Evolutionary conservation across 208 protist species (phyloP).

Genomic region (Ichthyophonus hoferi): DNA sequence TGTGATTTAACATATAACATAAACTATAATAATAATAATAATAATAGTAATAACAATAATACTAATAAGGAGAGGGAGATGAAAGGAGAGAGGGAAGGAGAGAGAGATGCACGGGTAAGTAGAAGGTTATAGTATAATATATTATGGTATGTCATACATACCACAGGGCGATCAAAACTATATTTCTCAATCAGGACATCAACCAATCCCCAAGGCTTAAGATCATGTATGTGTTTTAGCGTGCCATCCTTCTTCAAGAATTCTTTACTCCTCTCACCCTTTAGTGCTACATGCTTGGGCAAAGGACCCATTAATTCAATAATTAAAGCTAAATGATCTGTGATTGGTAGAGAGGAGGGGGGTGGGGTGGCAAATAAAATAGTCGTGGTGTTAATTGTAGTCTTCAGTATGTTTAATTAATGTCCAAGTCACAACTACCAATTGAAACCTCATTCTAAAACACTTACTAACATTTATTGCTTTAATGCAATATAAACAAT

Average conservation of each 20-base stretch:
- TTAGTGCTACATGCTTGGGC: slow-evolving; percentile 31
- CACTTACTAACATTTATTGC: too few relatives aligned
- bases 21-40: too few relatives aligned
- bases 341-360: background rate
- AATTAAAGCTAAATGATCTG: slow-evolving; percentile 62
- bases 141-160: too few relatives aligned
- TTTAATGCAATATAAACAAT: too few relatives aligned
- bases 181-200: slow-evolving; percentile 80
- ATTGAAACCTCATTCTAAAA: too few relatives aligned
- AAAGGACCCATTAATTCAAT: slow-evolving; percentile 61
- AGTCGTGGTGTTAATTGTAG: too few relatives aligned
- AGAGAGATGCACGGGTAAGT: background rate
- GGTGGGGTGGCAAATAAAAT: background rate
- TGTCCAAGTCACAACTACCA: too few relatives aligned
- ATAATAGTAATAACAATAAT: too few relatives aligned
- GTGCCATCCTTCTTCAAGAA: slow-evolving; percentile 51
- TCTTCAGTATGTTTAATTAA: too few relatives aligned
- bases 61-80: too few relatives aligned
- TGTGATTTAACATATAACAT: too few relatives aligned
- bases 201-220: slow-evolving; percentile 66
- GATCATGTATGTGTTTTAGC: slow-evolving; percentile 62
- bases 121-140: too few relatives aligned
- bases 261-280: slow-evolving; percentile 40
- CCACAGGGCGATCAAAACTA: slow-evolving; percentile 60
- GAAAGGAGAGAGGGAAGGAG: background rate